Percentiles rank a stretch among this genome's conserved stretches.
These are phyloP conservation scores for Yamadazyma jaroonii DNA, from an alignment of 1,139 yeast species.

Conservation along the genomic window DNA sequence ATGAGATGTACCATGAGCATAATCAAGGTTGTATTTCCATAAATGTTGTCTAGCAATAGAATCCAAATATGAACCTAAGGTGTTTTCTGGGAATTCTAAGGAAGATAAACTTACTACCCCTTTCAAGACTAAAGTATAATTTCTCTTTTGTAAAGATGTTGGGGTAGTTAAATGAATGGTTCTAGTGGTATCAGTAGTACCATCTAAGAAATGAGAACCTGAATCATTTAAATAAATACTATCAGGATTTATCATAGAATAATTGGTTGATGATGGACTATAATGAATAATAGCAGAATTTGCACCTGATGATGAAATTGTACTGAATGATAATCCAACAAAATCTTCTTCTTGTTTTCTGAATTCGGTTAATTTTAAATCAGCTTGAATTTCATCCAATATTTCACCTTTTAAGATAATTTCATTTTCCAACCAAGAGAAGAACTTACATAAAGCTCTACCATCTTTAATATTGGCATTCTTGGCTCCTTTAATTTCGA, in stretches of 20 bases:
- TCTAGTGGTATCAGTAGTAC: conserved; percentile 96
- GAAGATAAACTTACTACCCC: conserved; percentile 83
- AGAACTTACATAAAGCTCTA: conserved; percentile 70
- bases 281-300: conserved; percentile 95
- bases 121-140: conserved; percentile 87
- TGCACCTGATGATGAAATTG: conserved; percentile 90
- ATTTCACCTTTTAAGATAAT: conserved; percentile 52
- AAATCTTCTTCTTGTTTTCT: conserved; percentile 62
- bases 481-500: conserved; percentile 74
- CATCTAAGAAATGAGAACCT: conserved; percentile 92
- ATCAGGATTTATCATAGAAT: conserved; percentile 68
- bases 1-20: conserved; percentile 96
- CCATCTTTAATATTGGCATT: conserved; percentile 87
- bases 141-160: conserved; percentile 58
- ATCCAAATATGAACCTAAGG: conserved; percentile 82
- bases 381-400: conserved; percentile 79
- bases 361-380: conserved; percentile 62
- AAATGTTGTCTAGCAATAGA: conserved; percentile 84
- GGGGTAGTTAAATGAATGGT: conserved; percentile 82
- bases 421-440: conserved; percentile 82
- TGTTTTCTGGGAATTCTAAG: conserved; percentile 80
- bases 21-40: conserved; percentile 87
- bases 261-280: conserved; percentile 55
- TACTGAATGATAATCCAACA: conserved; percentile 83
- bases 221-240: conserved; percentile 86